Evolutionary conservation across 1,284 basidiomycete species (phyloP), one percentile per base, ranked within the genome.

Genomic region (Ceraceosorus bombacis): DNA sequence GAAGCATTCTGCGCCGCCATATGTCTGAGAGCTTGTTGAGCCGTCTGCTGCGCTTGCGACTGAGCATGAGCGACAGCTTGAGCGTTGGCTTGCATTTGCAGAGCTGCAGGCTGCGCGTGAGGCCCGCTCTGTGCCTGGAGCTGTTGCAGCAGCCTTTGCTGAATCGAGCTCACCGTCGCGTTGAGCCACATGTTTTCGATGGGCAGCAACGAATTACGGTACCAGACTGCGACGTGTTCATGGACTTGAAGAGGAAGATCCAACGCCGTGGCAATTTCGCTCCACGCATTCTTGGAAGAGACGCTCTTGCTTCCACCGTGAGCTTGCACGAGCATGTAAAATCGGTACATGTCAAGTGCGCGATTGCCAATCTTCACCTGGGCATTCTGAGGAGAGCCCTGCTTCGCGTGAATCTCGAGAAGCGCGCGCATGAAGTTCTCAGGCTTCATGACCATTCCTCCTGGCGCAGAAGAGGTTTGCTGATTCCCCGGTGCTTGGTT

Each of bases 371-470:
- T 59, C 12, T 69, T 67, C 6, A 72, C 69, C 43, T 68, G 60
- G 17, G 60, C 56, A 13, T 62, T 66, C 57, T 71, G 62, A 8
- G 73, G 66, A 9, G 69, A 72, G 9, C 70, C 69, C 5, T 69
- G 70, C 55, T 72, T 68, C 43, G 64, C 65, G 69, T 72, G 69
- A 9, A 74, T 55, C 46, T 75, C 74, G 43, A 62, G 53, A 10
- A 76, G 62, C 1, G 72, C 72, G 41, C 73, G 70, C 57, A 66
- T 68, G 59, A 76, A 76, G 46, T 74, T 70, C 55, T 75, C 73
- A 6, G 67, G 70, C 4, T 66, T 59, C 27, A 73, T 53, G 12
- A 66, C 56, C 13, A 67, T 56, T 4, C 6, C 40, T 6, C 37
- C 15, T 39, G 27, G 37, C n/a, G 38, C 8, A 5, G 39, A 17